phyloP scores from a whole-genome alignment of 208 protist genomes.

The Trypanosoma theileri region DNA sequence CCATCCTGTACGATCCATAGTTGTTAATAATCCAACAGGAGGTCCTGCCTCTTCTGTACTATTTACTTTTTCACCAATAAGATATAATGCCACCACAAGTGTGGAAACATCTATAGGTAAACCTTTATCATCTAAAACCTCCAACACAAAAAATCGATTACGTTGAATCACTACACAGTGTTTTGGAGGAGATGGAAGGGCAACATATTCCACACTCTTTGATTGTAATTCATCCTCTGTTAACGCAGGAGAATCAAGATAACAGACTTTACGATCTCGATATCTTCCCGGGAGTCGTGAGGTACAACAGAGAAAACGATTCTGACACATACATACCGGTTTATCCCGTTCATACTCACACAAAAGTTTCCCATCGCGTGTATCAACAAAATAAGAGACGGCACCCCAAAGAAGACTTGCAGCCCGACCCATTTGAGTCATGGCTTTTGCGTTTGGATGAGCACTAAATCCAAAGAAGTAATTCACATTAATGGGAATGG shows the following conservation, averaged over 20 bases:
- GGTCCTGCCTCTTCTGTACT: conserved; percentile 13
- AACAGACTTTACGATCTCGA: conserved; percentile 40
- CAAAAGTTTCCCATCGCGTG: conserved; percentile 20
- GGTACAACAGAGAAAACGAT: conserved; percentile 36
- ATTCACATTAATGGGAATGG: conserved; percentile 55
- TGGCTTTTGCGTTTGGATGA: conserved; percentile 21
- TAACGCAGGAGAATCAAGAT: conserved; percentile 22
- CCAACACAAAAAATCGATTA: conserved; percentile 31
- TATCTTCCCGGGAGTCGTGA: conserved; percentile 33
- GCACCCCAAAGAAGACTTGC: conserved; percentile 40
- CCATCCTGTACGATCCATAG: conserved; percentile 37
- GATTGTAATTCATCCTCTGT: conserved; percentile 31
- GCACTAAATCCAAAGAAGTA: conserved; percentile 50
- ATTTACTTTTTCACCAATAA: conserved; percentile 18
- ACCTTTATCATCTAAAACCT: conserved; percentile 18
- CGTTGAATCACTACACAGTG: conserved; percentile 38
- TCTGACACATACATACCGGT: conserved; percentile 49
- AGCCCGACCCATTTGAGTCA: conserved; percentile 37
- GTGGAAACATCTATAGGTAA: conserved; percentile 16
- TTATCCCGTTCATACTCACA: conserved; percentile 33
- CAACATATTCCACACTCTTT: conserved; percentile 37
- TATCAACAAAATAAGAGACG: conserved; percentile 21
- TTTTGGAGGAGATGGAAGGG: conserved; percentile 5
- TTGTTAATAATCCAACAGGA: conserved; percentile 41
- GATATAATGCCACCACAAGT: conserved; percentile 19